Conservation (phyloP, 305 asterid species). For the Striga hermonthica region DNA sequence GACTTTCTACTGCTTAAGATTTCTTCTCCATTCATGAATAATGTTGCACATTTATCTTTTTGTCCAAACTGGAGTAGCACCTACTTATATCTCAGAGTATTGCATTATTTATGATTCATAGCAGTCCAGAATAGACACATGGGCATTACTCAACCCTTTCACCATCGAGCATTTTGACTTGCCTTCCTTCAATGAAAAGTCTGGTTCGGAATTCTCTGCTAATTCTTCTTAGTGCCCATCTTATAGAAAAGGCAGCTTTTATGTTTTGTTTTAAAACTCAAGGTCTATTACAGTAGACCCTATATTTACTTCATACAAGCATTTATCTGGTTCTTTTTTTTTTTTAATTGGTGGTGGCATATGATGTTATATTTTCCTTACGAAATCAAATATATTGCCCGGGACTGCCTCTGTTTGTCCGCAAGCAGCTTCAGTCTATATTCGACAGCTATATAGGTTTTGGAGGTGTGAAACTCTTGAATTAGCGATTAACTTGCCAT, state of each 20-base stretch:
- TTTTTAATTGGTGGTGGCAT: background rate
- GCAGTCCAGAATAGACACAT: background rate
- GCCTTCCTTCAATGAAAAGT: background rate
- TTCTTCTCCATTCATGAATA: background rate
- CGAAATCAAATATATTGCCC: constrained; percentile 3
- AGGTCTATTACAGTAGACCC: background rate
- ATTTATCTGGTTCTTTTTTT: constrained; percentile 10
- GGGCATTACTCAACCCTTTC: background rate
- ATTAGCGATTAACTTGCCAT: constrained; percentile 26
- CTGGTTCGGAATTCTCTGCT: background rate
- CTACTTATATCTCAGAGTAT: background rate
- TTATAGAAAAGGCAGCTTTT: constrained; percentile 1
- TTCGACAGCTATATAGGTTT: constrained; percentile 16
- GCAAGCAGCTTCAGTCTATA: constrained; percentile 15
- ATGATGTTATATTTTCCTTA: constrained; percentile 12
- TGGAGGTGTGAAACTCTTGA: constrained; percentile 15
- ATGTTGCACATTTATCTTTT: background rate
- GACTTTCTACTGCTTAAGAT: background rate
- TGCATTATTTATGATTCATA: background rate
- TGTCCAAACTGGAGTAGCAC: constrained; percentile 1
- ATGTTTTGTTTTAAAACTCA: constrained; percentile 18
- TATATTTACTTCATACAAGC: constrained; percentile 3
- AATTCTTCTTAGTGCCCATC: background rate
- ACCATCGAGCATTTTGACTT: background rate
- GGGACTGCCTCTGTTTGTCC: constrained; percentile 6